A percentile compares a stretch with the other conserved stretches of the same genome.
Conservation (phyloP, 768 basidiomycete genomes). For the Holtermannia corniformis region DNA sequence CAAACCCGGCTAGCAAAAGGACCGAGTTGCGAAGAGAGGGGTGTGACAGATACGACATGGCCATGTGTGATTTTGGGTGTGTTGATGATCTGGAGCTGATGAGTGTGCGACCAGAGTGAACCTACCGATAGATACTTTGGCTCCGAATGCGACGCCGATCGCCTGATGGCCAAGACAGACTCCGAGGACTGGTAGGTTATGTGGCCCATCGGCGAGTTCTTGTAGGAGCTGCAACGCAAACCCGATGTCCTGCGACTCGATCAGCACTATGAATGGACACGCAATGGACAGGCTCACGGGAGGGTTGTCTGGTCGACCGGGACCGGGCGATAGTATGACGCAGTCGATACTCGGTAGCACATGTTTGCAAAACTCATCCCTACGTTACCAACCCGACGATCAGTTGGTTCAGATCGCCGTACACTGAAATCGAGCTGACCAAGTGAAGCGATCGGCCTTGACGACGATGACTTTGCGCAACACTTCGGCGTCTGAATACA, state of each 20-base stretch:
- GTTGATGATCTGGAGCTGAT: slow-evolving; percentile 30
- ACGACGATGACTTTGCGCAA: slow-evolving; percentile 36
- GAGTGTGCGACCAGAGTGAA: background rate
- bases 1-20: slow-evolving; percentile 23
- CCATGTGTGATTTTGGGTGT: slow-evolving; percentile 37
- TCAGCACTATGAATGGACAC: background rate
- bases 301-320: slow-evolving; percentile 37
- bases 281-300: slow-evolving; percentile 14
- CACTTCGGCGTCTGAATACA: slow-evolving; percentile 32
- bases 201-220: slow-evolving; percentile 4
- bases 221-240: slow-evolving; percentile 31
- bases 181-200: slow-evolving; percentile 34
- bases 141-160: slow-evolving; percentile 38
- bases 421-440: slow-evolving; percentile 14
- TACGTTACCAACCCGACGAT: background rate
- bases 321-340: slow-evolving; percentile 42
- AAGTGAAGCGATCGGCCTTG: slow-evolving; percentile 34
- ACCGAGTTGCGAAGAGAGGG: slow-evolving; percentile 11
- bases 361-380: slow-evolving; percentile 24
- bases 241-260: slow-evolving; percentile 27
- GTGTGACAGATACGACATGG: slow-evolving; percentile 35
- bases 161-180: slow-evolving; percentile 40
- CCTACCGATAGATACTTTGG: slow-evolving; percentile 30
- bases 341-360: slow-evolving; percentile 39
- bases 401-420: slow-evolving; percentile 1